Percentiles rank a stretch among this genome's conserved stretches.
Evolutionary conservation across 148 eudicot species (phyloP).

Genomic region (Persicaria tinctoria): DNA sequence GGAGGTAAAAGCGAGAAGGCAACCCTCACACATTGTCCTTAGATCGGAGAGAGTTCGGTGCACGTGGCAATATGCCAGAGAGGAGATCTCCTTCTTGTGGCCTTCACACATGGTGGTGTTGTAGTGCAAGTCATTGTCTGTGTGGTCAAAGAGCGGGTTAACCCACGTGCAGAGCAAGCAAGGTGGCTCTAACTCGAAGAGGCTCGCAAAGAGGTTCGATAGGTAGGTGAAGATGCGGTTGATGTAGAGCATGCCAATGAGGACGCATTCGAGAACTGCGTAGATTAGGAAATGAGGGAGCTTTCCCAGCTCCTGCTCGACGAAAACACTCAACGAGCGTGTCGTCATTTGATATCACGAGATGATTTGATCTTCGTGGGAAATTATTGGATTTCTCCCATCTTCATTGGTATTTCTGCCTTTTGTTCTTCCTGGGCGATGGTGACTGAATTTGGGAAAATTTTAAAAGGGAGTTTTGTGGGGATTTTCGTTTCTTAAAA

Average conservation of each 20-base stretch:
- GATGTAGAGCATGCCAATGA: constrained; percentile 53
- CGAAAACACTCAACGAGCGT: constrained; percentile 33
- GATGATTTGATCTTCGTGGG: background rate
- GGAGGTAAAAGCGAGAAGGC: constrained; percentile 72
- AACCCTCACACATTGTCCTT: constrained; percentile 77
- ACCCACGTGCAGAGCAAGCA: constrained; percentile 79
- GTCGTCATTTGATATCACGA: constrained; percentile 16
- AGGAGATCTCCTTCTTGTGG: constrained; percentile 79
- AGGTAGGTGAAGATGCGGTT: constrained; percentile 59
- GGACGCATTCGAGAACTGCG: constrained; percentile 72
- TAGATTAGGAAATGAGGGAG: constrained; percentile 60
- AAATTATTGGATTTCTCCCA: background rate
- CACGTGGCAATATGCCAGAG: constrained; percentile 86
- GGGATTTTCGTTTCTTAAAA: background rate
- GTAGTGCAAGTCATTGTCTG: constrained; percentile 36
- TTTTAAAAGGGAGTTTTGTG: background rate
- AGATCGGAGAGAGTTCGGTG: constrained; percentile 74
- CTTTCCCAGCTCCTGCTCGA: constrained; percentile 57
- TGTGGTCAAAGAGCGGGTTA: constrained; percentile 50
- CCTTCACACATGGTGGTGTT: constrained; percentile 67
- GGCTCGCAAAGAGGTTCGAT: constrained; percentile 52
- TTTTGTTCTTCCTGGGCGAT: background rate
- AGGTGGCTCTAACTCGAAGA: constrained; percentile 56
- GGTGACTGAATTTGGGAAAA: background rate
- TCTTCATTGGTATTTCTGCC: background rate